These are phyloP conservation scores for Trichosanthes truncata DNA, from an alignment of 306 rosid genomes.

Conservation along the genomic window DNA sequence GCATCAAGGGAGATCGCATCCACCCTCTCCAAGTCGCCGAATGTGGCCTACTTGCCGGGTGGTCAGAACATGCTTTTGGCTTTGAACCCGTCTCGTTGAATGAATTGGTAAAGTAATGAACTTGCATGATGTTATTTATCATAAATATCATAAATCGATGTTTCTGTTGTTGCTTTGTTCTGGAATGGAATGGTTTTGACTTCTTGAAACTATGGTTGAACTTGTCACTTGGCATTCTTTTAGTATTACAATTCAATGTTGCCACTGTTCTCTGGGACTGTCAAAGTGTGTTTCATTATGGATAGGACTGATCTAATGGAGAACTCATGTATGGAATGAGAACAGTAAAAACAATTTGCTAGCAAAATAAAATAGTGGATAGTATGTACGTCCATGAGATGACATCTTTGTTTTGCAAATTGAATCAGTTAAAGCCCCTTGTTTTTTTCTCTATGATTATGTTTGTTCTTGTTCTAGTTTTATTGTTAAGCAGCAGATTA, in stretches of 20 bases:
- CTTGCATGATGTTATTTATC: not conserved
- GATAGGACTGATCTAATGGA: not conserved
- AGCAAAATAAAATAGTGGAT: not conserved
- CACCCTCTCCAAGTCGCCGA: conserved; percentile 74
- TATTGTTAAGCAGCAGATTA: not conserved
- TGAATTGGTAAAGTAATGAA: conserved; percentile 27
- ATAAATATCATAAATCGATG: not conserved
- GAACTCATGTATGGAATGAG: not conserved
- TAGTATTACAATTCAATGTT: not conserved
- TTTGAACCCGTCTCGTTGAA: conserved; percentile 55
- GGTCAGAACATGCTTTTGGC: conserved; percentile 53
- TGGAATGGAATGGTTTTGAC: not conserved
- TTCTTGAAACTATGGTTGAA: not conserved
- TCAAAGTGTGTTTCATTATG: too few relatives aligned
- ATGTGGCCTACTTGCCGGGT: conserved; percentile 65
- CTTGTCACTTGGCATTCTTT: not conserved
- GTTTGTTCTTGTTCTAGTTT: too few relatives aligned
- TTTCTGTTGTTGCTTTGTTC: not conserved
- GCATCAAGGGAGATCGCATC: conserved; percentile 75
- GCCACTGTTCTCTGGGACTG: not conserved
- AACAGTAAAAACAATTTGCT: too few relatives aligned
- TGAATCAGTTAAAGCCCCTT: not conserved
- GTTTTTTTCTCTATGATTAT: not conserved
- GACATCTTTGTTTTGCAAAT: not conserved
- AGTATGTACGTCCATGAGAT: not conserved